Conservation (phyloP, 108 stramenopile genomes). For the Cyclotella cryptica region DNA sequence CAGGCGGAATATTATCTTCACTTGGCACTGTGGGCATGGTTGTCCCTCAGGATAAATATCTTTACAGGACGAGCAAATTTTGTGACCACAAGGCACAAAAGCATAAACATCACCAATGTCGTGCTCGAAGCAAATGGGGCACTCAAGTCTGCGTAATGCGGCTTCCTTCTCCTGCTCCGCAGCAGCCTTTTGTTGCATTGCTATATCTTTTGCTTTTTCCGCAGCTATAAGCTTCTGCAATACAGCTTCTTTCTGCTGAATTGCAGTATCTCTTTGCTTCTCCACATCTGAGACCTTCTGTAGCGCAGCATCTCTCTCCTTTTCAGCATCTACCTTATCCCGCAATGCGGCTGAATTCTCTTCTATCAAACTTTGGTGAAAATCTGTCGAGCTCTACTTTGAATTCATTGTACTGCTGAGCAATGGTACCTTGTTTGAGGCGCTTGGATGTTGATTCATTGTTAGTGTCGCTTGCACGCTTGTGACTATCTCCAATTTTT, state of each 20-base stretch:
- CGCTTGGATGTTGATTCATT: too few species aligned
- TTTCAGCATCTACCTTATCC: background rate
- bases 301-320: background rate
- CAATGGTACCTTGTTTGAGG: too few species aligned
- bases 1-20: background rate
- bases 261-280: background rate
- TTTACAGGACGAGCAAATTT: background rate
- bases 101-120: background rate
- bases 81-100: background rate
- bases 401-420: too few species aligned
- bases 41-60: background rate
- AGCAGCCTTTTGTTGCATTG: background rate
- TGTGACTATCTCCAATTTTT: too few species aligned
- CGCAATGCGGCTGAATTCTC: background rate
- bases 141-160: slow-evolving; percentile 1
- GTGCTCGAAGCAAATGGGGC: background rate
- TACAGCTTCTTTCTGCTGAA: background rate
- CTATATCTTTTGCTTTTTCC: background rate
- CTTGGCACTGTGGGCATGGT: background rate
- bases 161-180: background rate
- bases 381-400: too few species aligned
- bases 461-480: too few species aligned
- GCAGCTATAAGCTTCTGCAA: background rate
- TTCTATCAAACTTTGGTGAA: background rate
- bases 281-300: background rate